Conservation (phyloP, 257 asterid genomes). For the Forsythia viridissima region DNA sequence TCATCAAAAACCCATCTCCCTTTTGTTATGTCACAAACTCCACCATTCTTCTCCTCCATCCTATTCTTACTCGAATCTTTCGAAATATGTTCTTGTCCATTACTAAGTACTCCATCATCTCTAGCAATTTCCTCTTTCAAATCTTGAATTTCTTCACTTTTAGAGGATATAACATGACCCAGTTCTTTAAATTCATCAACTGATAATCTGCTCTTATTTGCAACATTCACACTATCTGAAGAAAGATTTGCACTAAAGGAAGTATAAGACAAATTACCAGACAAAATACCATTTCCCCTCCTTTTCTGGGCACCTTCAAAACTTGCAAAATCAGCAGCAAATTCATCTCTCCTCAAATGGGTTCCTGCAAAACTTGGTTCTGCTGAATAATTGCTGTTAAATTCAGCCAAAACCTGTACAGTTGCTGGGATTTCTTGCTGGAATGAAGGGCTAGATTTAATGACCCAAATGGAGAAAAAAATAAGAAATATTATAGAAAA, state of each 20-base stretch:
- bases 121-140: constrained; percentile 2
- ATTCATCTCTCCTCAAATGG: constrained; percentile 17
- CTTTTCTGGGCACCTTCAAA: constrained; percentile 22
- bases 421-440: constrained; percentile 13
- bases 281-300: constrained; percentile 9
- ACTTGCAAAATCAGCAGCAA: constrained; percentile 23
- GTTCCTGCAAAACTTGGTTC: constrained; percentile 25
- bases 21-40: constrained; percentile 54
- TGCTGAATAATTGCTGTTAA: constrained; percentile 29
- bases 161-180: constrained; percentile 8
- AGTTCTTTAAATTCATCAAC: background rate
- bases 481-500: constrained; percentile 49
- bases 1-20: constrained; percentile 88
- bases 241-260: constrained; percentile 23
- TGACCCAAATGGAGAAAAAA: constrained; percentile 55
- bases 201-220: constrained; percentile 13
- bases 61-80: constrained; percentile 2
- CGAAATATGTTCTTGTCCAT: constrained; percentile 14
- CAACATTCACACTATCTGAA: constrained; percentile 20
- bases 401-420: constrained; percentile 23
- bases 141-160: background rate
- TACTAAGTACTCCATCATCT: background rate
- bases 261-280: constrained; percentile 34
- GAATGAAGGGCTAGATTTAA: constrained; percentile 38
- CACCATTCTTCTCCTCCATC: constrained; percentile 27